phyloP scores from a whole-genome alignment of 2,329 filamentous ascomycete genomes.

The Magnaporthiopsis rhizophila region DNA sequence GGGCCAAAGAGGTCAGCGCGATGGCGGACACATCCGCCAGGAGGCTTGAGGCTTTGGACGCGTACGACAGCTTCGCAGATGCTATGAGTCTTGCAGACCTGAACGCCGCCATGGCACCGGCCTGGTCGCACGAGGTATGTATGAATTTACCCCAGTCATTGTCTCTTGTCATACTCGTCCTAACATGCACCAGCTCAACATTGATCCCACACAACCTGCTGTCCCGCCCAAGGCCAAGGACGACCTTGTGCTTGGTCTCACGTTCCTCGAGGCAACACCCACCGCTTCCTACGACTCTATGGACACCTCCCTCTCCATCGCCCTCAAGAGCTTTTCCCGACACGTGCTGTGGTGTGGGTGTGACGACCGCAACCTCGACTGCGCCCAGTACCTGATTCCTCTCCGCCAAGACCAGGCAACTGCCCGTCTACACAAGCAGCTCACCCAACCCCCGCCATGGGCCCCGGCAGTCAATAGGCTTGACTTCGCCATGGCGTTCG shows the following conservation, averaged over 20 bases:
- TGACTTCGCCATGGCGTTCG: conserved; percentile 52
- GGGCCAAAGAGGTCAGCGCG: conserved; percentile 23
- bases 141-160: neutral
- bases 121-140: conserved; percentile 27
- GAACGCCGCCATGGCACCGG: conserved; percentile 41
- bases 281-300: conserved; percentile 23
- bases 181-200: conserved; percentile 29
- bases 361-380: neutral
- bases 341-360: conserved; percentile 16
- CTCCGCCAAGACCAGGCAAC: conserved; percentile 27
- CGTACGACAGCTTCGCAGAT: conserved; percentile 47
- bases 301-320: conserved; percentile 21
- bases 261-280: conserved; percentile 38
- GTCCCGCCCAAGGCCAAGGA: conserved; percentile 38
- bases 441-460: conserved; percentile 18
- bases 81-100: conserved; percentile 60
- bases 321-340: conserved; percentile 25
- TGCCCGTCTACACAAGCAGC: conserved; percentile 29
- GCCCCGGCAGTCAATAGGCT: conserved; percentile 31
- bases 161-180: neutral
- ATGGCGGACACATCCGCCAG: conserved; percentile 9
- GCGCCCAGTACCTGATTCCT: neutral
- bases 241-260: conserved; percentile 41
- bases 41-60: conserved; percentile 32
- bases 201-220: conserved; percentile 58